These are phyloP conservation scores for Lactarius quietus DNA, from an alignment of 768 basidiomycete genomes.

Conservation along the genomic window DNA sequence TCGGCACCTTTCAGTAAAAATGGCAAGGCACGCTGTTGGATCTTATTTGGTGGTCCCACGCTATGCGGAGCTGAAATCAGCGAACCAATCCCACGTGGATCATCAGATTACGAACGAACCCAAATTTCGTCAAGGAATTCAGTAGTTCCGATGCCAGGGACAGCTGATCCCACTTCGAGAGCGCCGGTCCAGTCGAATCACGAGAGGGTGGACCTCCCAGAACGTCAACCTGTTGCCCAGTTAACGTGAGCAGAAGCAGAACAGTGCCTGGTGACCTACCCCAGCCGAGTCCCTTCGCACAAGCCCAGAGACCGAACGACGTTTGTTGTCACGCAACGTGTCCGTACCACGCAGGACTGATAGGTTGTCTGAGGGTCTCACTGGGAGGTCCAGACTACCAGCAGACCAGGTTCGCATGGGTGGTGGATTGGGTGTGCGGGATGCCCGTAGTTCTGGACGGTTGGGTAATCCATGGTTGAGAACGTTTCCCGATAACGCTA, in stretches of 20 bases:
- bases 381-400: slow-evolving; percentile 70
- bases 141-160: slow-evolving; percentile 81
- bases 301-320: slow-evolving; percentile 66
- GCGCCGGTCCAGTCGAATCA: slow-evolving; percentile 64
- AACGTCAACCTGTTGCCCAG: slow-evolving; percentile 43
- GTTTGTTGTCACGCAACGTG: slow-evolving; percentile 66
- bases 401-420: slow-evolving; percentile 85
- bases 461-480: slow-evolving; percentile 61
- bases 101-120: slow-evolving; percentile 56
- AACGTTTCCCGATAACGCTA: slow-evolving; percentile 39
- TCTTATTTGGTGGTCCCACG: slow-evolving; percentile 97
- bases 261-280: slow-evolving; percentile 42
- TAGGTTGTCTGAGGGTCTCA: slow-evolving; percentile 47
- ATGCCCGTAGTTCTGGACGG: slow-evolving; percentile 59
- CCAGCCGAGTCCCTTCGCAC: slow-evolving; percentile 72
- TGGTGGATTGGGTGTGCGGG: slow-evolving; percentile 64
- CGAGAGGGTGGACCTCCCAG: slow-evolving; percentile 54
- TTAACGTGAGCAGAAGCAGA: slow-evolving; percentile 17
- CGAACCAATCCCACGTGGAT: slow-evolving; percentile 13
- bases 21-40: slow-evolving; percentile 94
- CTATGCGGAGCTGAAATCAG: slow-evolving; percentile 39
- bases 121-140: slow-evolving; percentile 87
- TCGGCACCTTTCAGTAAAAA: slow-evolving; percentile 92
- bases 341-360: slow-evolving; percentile 38
- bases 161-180: slow-evolving; percentile 96